Percentiles rank a stretch among this genome's conserved stretches.
These are phyloP conservation scores for Trichoderma koningiopsis DNA, from an alignment of 2,329 filamentous ascomycete species.

Conservation along the genomic window DNA sequence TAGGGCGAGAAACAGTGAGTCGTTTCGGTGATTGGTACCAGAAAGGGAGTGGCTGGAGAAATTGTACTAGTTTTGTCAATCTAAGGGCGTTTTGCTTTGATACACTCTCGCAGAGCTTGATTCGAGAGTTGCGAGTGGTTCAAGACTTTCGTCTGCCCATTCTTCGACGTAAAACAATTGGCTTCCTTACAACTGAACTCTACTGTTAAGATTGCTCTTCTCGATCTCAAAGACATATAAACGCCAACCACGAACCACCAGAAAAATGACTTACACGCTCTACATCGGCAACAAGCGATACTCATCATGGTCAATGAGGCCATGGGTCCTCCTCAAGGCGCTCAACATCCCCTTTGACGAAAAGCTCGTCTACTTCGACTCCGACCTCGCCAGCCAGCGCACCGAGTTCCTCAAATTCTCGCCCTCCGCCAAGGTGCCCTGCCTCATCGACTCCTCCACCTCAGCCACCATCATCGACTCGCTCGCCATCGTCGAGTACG, in stretches of 20 bases:
- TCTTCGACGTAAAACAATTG: not conserved
- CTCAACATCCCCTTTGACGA: constrained; percentile 48
- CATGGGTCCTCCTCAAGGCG: constrained; percentile 49
- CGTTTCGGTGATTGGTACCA: not conserved
- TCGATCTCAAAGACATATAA: not conserved
- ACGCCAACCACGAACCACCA: not conserved
- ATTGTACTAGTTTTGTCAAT: constrained; percentile 6
- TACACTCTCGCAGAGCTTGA: not conserved
- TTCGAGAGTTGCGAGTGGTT: not conserved
- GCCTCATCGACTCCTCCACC: constrained; percentile 38
- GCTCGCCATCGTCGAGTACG: constrained; percentile 50
- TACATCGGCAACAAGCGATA: constrained; percentile 50
- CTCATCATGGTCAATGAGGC: constrained; percentile 50
- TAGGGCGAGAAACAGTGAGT: not conserved
- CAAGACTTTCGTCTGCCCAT: not conserved
- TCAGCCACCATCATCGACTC: constrained; percentile 48
- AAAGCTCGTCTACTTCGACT: constrained; percentile 40
- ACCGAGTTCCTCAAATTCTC: constrained; percentile 43
- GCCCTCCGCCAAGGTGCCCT: constrained; percentile 47
- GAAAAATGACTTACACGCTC: constrained; percentile 37
- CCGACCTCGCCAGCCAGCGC: constrained; percentile 34
- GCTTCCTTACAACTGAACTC: not conserved
- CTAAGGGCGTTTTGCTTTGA: constrained; percentile 4
- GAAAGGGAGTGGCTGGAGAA: constrained; percentile 15
- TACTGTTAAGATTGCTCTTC: not conserved